These are phyloP conservation scores for Dryadomyces sulphureus DNA, from an alignment of 2,329 filamentous ascomycete genomes.

Conservation along the genomic window DNA sequence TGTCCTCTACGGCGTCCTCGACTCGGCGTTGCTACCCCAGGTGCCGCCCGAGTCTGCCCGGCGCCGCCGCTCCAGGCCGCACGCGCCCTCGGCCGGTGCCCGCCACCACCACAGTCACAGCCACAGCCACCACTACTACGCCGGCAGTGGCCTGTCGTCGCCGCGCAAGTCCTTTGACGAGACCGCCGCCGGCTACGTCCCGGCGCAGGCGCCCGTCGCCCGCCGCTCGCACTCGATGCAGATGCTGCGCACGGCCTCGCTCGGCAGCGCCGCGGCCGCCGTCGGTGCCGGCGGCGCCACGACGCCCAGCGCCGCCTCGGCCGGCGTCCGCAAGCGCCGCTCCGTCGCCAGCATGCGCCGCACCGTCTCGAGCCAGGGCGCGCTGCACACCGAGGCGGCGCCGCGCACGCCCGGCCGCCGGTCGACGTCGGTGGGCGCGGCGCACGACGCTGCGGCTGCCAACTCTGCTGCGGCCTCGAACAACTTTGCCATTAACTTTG, in stretches of 20 bases:
- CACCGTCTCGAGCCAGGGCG: neutral
- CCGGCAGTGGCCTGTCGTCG: constrained; percentile 13
- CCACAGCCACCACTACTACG: constrained; percentile 34
- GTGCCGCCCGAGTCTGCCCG: constrained; percentile 1
- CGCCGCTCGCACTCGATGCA: constrained; percentile 16
- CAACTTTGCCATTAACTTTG: constrained; percentile 42
- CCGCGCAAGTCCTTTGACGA: constrained; percentile 2
- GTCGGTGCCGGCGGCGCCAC: neutral
- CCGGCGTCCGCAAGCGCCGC: constrained; percentile 21
- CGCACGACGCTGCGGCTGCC: constrained; percentile 5
- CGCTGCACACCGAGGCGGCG: neutral
- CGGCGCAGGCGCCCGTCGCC: constrained; percentile 3
- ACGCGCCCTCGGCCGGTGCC: constrained; percentile 39
- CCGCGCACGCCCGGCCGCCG: neutral
- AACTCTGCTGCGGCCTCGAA: neutral
- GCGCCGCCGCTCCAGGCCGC: constrained; percentile 28
- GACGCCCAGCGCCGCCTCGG: constrained; percentile 2
- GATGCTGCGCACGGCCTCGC: constrained; percentile 7
- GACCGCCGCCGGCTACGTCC: neutral
- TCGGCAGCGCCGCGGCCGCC: neutral
- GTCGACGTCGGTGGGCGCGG: neutral
- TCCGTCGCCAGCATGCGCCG: constrained; percentile 18
- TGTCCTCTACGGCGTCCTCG: neutral
- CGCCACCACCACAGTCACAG: constrained; percentile 33
- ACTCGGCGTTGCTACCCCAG: constrained; percentile 1